Evolutionary conservation across 2,329 filamentous ascomycete genomes (phyloP).

Genomic region (Aspergillus transmontanensis): DNA sequence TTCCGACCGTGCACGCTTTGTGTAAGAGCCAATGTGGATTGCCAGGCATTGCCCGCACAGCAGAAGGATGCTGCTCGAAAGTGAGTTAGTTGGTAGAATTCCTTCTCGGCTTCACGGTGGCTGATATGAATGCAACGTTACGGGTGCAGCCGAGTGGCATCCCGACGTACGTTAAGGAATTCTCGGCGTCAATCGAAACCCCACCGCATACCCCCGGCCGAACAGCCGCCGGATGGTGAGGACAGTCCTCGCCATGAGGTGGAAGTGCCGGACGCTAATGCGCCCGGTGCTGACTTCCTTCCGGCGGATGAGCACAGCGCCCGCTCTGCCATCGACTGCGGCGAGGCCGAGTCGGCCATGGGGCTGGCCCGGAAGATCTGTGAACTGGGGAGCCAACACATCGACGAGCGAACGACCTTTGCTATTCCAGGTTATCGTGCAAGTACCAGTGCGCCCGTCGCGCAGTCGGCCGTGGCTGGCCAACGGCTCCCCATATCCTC

Average conservation of each 20-base stretch:
- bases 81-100: conserved; percentile 12
- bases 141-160: not conserved
- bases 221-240: not conserved
- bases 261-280: not conserved
- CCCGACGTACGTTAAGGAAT: not conserved
- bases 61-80: conserved; percentile 9
- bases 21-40: conserved; percentile 30
- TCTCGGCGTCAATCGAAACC: not conserved
- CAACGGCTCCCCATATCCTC: conserved; percentile 28
- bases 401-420: conserved; percentile 34
- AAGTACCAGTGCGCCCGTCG: conserved; percentile 6
- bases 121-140: not conserved
- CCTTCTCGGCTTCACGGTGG: not conserved
- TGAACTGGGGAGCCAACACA: conserved; percentile 28
- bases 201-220: not conserved
- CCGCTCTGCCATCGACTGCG: conserved; percentile 20
- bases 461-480: conserved; percentile 10
- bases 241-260: not conserved
- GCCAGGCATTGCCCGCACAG: conserved; percentile 15
- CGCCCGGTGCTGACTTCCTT: not conserved
- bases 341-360: conserved; percentile 39
- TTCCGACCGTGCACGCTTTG: conserved; percentile 39
- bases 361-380: conserved; percentile 38
- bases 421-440: conserved; percentile 38
- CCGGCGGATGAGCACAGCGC: conserved; percentile 1